Base-by-base conservation (phyloP, 2,329 filamentous ascomycete genomes). In the Didymella glomerata region DNA sequence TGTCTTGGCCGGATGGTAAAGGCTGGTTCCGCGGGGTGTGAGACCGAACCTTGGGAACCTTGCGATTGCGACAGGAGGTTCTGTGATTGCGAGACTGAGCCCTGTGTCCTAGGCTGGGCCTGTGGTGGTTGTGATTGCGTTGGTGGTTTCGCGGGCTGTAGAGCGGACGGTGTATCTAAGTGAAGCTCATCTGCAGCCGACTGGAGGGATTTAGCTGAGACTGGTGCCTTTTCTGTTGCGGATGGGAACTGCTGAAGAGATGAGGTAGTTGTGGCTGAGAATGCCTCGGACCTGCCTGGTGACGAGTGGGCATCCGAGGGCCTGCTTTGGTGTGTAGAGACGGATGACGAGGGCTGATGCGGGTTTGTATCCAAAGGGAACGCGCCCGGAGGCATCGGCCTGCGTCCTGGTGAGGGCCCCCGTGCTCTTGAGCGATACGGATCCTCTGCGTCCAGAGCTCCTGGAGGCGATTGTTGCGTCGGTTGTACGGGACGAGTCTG, bases 361-460 rank as follows among this genome's bases (percentile, higher is more conserved):
- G 65, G 22, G 40, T 73, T 66, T 1, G 69, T 69, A 25, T 76
- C 66, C 22, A 69, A 48, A 2, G 71, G 68, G 44, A 62, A 67
- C 1, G 68, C 53, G 28, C 67, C 69, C 14, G 68, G 68, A 30
- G 68, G 69, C 65, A 73, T 66, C 20, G 69, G 67, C 45, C 61
- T 60, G 24, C 67, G 66, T 47, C 51, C 72, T 18, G 72, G 72
- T 14, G 74, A 74, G 3, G 73, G 66, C 4, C 64, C 67, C 11
- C 70, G 69, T 48, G 69, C 71, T 61, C 69, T 68, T 5, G 73
- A 75, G 52, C 71, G 65, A 27, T 71, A 57, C 8, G 72, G 70
- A 27, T 76, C 72, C 30, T 75, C 68, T 9, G 66, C 59, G 13
- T 70, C 66, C 11, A 68, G 46, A 7, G 30, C 59, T 3, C 49